Evolutionary conservation across 2,329 filamentous ascomycete genomes (phyloP).

Genomic region (Colletotrichum viniferum): DNA sequence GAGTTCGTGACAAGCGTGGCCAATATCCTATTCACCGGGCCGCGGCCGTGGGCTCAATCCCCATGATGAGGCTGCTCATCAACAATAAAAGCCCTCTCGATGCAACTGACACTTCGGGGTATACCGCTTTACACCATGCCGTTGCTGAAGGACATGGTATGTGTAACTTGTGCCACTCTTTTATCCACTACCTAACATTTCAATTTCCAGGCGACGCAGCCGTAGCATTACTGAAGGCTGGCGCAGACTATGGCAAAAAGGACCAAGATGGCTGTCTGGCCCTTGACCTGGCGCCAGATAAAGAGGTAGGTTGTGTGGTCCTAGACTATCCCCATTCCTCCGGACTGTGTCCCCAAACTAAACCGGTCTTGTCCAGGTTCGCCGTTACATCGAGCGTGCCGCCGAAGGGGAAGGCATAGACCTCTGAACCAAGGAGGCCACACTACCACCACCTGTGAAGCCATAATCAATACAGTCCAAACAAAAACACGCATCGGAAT

Average conservation of each 20-base stretch:
- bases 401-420: constrained; percentile 87
- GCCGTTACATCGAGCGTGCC: constrained; percentile 75
- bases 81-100: constrained; percentile 81
- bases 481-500: neutral
- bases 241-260: constrained; percentile 80
- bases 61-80: constrained; percentile 81
- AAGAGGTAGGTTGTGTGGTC: constrained; percentile 63
- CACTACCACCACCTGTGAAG: neutral
- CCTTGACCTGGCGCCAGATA: constrained; percentile 84
- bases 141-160: constrained; percentile 75
- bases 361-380: constrained; percentile 55
- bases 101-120: constrained; percentile 79
- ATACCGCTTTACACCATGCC: constrained; percentile 90
- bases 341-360: neutral
- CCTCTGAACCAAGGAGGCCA: constrained; percentile 31
- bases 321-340: neutral
- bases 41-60: constrained; percentile 86
- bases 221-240: constrained; percentile 79
- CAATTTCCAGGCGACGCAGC: constrained; percentile 72
- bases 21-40: constrained; percentile 91
- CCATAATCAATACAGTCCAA: neutral
- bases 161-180: neutral
- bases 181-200: neutral
- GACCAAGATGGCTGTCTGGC: constrained; percentile 74
- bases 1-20: constrained; percentile 84